Evolutionary conservation across 2,329 filamentous ascomycete genomes (phyloP).

Genomic region (Madurella mycetomatis): DNA sequence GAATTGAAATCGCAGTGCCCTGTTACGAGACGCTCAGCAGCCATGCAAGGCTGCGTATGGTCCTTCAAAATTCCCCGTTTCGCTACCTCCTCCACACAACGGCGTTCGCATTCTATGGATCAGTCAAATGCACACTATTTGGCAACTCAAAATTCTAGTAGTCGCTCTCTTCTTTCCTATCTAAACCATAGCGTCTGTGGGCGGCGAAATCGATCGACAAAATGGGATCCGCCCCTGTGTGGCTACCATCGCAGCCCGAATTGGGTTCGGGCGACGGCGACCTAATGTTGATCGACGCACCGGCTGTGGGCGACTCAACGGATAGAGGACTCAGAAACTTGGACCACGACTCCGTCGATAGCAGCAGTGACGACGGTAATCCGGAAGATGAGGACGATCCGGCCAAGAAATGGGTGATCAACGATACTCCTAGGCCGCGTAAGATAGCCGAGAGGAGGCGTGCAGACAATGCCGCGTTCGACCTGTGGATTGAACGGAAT

Average conservation of each 20-base stretch:
- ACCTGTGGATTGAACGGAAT: constrained; percentile 38
- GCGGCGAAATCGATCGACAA: not conserved
- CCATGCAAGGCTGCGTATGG: too few species aligned
- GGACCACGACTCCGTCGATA: not conserved
- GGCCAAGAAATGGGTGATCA: constrained; percentile 25
- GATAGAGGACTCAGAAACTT: not conserved
- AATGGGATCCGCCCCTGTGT: not conserved
- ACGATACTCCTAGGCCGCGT: constrained; percentile 30
- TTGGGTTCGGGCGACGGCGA: not conserved
- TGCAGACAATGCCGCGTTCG: constrained; percentile 47
- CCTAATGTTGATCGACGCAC: constrained; percentile 7
- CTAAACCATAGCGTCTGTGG: not conserved
- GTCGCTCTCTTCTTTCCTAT: not conserved
- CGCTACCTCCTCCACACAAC: not conserved
- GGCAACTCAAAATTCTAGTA: not conserved
- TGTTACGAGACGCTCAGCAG: too few species aligned
- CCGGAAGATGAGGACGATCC: constrained; percentile 23
- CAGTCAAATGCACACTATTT: not conserved
- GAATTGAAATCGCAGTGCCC: not conserved
- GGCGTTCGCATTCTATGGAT: not conserved
- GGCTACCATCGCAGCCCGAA: not conserved
- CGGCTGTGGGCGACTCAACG: not conserved
- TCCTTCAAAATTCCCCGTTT: not conserved
- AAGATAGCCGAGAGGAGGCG: constrained; percentile 46
- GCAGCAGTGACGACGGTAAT: constrained; percentile 3